Conservation (phyloP, 164 flowering plant species). For the Berberis thunbergii region DNA sequence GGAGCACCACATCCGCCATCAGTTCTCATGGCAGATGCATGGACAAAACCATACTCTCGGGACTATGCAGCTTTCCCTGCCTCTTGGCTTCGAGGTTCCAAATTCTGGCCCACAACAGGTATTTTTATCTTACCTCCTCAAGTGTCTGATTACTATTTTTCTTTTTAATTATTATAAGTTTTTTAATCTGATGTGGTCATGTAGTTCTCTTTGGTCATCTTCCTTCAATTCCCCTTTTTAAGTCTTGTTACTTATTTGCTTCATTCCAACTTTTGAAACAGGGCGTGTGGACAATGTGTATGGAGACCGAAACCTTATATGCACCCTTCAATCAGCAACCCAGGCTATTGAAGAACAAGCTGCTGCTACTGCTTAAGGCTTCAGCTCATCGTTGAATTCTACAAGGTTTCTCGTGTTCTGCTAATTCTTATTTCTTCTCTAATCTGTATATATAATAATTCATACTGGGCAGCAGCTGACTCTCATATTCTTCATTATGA, state of each 20-base stretch:
- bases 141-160: not conserved
- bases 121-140: not conserved
- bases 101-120: conserved; percentile 99
- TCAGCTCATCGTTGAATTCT: not conserved
- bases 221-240: not conserved
- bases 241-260: not conserved
- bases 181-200: not conserved
- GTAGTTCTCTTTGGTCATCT: not conserved
- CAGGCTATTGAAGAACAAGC: conserved; percentile 66
- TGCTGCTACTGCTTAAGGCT: conserved; percentile 66
- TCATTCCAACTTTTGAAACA: conserved; percentile 15
- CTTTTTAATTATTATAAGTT: not conserved
- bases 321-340: conserved; percentile 79
- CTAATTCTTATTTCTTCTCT: conserved; percentile 3
- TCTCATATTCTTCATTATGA: conserved; percentile 2
- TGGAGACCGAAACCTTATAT: conserved; percentile 91
- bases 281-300: conserved; percentile 97
- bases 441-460: conserved; percentile 12
- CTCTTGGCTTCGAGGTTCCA: conserved; percentile 76
- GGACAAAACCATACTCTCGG: conserved; percentile 91
- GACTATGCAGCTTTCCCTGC: conserved; percentile 96
- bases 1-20: conserved; percentile 98
- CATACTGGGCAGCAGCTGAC: conserved; percentile 4
- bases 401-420: not conserved
- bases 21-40: conserved; percentile 76